Base-by-base conservation (phyloP, 108 stramenopile genomes). In the Conticribra weissflogii region DNA sequence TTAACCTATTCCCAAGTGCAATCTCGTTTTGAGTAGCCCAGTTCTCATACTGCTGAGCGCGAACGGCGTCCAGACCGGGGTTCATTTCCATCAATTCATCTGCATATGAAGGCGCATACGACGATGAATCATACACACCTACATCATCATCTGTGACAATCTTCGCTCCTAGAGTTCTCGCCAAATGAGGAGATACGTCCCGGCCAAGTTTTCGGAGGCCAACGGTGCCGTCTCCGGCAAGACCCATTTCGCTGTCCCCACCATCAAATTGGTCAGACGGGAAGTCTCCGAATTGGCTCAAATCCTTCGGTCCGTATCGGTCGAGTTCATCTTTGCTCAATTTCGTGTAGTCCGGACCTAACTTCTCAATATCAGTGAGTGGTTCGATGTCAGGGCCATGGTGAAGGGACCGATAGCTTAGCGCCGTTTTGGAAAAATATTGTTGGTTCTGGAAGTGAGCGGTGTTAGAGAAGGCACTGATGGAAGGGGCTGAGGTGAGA, bases 1-100 rank as follows among this genome's bases (percentile, higher is more conserved):
- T 50, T 45, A 62, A 57, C 47, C 66, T 66, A 36, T 74, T 77
- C 47, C 63, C 23, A 1, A 34, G 47, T 17, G 68, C 72, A 29
- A 94, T 81, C 72, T 94, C 90, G 50, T 86, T 85, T 62, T 94
- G 93, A 28, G 86, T 91, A 24, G 83, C 79, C 90, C 90, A 94
- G 51, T 91, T 94, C 75, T 94, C 90, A 21, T 90, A 54, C 61
- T 89, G 89, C 57, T 91, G 89, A 15, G 89, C 92, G 41, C 89
- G 82, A 16, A 81, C 56, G 4, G 68, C 72, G 33, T 94, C 87
- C 61, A 90, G 63, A 31, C 76, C 77, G 23, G 67, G 58, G 51
- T 86, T 71, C 34, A 53, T 58, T 25, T 76, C 29, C 17, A 83
- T 12, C 21, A 94, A 54, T 53, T 85, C 56, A 9, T 94, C 90